These are phyloP conservation scores for Lipomyces yamanashiensis DNA, from an alignment of 805 yeast species.

Conservation along the genomic window DNA sequence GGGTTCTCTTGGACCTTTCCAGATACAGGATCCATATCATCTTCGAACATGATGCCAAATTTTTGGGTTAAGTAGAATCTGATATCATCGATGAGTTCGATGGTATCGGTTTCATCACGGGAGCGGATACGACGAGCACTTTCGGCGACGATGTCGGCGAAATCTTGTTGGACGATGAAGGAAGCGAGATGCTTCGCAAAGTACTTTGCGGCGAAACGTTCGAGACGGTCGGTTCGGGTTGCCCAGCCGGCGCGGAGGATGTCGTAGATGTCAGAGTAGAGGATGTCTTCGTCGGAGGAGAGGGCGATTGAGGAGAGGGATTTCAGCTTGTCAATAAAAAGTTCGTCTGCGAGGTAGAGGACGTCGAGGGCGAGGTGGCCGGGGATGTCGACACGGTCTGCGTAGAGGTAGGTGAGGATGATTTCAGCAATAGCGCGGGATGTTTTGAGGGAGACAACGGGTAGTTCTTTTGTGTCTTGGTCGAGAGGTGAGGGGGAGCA, in stretches of 20 bases:
- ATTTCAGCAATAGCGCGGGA: slow-evolving; percentile 53
- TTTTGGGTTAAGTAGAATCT: slow-evolving; percentile 60
- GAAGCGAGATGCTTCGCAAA: slow-evolving; percentile 57
- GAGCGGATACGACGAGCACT: slow-evolving; percentile 60
- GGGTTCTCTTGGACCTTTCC: slow-evolving; percentile 37
- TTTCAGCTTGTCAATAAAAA: slow-evolving; percentile 61
- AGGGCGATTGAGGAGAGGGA: slow-evolving; percentile 57
- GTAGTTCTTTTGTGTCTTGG: slow-evolving; percentile 29
- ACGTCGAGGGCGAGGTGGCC: slow-evolving; percentile 58
- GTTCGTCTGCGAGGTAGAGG: slow-evolving; percentile 61
- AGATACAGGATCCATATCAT: slow-evolving; percentile 30
- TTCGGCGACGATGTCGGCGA: slow-evolving; percentile 49
- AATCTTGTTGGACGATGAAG: slow-evolving; percentile 49
- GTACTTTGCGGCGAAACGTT: slow-evolving; percentile 61
- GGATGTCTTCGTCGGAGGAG: slow-evolving; percentile 40
- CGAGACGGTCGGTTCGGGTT: slow-evolving; percentile 65
- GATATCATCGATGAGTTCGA: slow-evolving; percentile 79
- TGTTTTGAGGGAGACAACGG: slow-evolving; percentile 44
- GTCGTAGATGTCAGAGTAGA: slow-evolving; percentile 55
- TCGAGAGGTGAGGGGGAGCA: too few relatives aligned
- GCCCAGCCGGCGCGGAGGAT: slow-evolving; percentile 70
- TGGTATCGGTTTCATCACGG: slow-evolving; percentile 77
- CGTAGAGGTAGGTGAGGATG: slow-evolving; percentile 61
- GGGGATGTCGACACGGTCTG: slow-evolving; percentile 61
- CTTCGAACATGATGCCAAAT: slow-evolving; percentile 44